These are phyloP conservation scores for Naegleria fowleri DNA, from an alignment of 208 protist genomes.

Conservation along the genomic window DNA sequence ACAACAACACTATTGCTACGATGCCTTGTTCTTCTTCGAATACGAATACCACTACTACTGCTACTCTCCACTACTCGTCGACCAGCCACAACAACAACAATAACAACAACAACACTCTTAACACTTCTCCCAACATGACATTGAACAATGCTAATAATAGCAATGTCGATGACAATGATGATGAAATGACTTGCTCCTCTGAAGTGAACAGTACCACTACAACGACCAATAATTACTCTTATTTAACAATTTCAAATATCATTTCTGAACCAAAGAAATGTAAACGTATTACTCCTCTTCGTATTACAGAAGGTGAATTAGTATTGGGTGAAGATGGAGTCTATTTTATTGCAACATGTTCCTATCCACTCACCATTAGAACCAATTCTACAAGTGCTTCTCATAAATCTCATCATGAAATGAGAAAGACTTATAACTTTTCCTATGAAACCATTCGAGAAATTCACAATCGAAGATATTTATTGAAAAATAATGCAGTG, in stretches of 20 bases:
- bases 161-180: neutral
- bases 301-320: neutral
- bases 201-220: neutral
- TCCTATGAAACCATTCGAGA: conserved; percentile 31
- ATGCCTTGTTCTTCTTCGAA: no score
- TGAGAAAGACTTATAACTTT: neutral
- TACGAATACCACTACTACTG: no score
- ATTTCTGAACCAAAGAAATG: neutral
- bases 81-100: no score
- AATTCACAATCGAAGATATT: conserved; percentile 47
- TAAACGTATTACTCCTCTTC: conserved; percentile 9
- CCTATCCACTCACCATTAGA: neutral
- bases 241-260: neutral
- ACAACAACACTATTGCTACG: no score
- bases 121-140: neutral
- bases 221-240: neutral
- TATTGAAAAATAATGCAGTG: conserved; percentile 45
- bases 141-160: neutral
- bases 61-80: no score
- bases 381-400: neutral
- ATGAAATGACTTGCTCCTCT: neutral
- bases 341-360: neutral
- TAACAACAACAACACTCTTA: neutral
- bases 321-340: neutral
- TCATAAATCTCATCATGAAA: neutral